Conservation (phyloP, 345 rosid genomes). For the Hypericum androsaemum region DNA sequence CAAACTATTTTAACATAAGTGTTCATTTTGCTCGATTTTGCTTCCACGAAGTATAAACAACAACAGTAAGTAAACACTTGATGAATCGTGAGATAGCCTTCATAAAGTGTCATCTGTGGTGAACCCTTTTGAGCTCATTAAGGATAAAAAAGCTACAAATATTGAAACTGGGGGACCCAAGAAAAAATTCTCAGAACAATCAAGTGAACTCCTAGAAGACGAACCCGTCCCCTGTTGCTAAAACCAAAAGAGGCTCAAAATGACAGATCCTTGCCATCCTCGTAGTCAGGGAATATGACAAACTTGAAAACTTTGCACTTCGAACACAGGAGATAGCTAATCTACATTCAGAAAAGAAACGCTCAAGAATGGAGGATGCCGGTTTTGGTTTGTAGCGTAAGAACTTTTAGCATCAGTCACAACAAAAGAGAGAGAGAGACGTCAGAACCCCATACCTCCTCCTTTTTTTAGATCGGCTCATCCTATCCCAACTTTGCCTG, state of each 20-base stretch:
- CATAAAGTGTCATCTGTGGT: conserved; percentile 6
- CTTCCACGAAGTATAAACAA: too few relatives aligned
- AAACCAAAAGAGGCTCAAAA: conserved; percentile 19
- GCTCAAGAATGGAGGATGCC: neutral
- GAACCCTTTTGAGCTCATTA: conserved; percentile 5
- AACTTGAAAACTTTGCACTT: conserved; percentile 87
- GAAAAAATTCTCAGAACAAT: conserved; percentile 4
- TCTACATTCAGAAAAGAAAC: conserved; percentile 25
- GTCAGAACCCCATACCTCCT: too few relatives aligned
- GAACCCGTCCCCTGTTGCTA: conserved; percentile 4
- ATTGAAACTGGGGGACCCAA: conserved; percentile 29
- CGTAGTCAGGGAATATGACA: conserved; percentile 58
- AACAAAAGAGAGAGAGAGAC: too few relatives aligned
- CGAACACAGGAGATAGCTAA: conserved; percentile 59
- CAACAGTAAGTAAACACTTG: too few relatives aligned
- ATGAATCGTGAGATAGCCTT: neutral
- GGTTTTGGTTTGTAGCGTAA: neutral
- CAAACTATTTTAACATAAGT: too few relatives aligned
- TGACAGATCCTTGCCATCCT: conserved; percentile 39
- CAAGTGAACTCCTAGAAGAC: conserved; percentile 6
- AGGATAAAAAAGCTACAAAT: conserved; percentile 10
- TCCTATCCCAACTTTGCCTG: too few relatives aligned
- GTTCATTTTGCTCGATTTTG: too few relatives aligned
- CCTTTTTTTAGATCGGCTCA: too few relatives aligned
- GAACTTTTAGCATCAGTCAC: too few relatives aligned